These are phyloP conservation scores for Lecanicillium sp. DNA, from an alignment of 2,329 filamentous ascomycete species.

Conservation along the genomic window DNA sequence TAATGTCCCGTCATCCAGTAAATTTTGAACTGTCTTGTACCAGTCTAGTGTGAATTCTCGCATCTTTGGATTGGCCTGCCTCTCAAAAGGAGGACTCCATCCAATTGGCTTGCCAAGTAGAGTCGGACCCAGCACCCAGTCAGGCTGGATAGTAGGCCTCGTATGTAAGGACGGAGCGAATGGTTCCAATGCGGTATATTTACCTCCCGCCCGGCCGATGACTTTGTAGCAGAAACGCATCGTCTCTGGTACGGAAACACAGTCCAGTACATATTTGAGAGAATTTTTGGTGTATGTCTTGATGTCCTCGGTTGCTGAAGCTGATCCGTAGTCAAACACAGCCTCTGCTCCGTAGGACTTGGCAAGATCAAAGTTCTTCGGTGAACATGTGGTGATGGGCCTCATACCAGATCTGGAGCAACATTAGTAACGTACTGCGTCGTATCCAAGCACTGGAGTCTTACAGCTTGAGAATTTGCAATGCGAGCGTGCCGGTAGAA, in stretches of 20 bases:
- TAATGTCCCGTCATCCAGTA: constrained; percentile 9
- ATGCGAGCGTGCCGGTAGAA: constrained; percentile 13
- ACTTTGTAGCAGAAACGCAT: constrained; percentile 28
- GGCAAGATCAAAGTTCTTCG: constrained; percentile 32
- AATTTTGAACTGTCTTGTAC: constrained; percentile 7
- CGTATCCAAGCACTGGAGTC: constrained; percentile 3
- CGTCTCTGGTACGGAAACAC: constrained; percentile 25
- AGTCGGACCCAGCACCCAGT: constrained; percentile 19
- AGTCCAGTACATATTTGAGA: constrained; percentile 33
- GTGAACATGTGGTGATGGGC: constrained; percentile 36
- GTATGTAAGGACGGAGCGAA: constrained; percentile 10
- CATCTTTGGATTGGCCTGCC: constrained; percentile 5
- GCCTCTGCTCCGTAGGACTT: constrained; percentile 31
- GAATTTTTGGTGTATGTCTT: constrained; percentile 26
- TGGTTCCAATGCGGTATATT: constrained; percentile 27
- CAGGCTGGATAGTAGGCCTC: constrained; percentile 12
- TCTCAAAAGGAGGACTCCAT: constrained; percentile 14
- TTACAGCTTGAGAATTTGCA: constrained; percentile 17
- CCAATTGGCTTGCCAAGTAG: constrained; percentile 17
- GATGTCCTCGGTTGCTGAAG: constrained; percentile 25
- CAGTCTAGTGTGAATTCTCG: constrained; percentile 6
- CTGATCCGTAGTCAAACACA: constrained; percentile 34
- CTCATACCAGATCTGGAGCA: constrained; percentile 30
- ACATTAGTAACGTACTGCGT: too few relatives aligned
- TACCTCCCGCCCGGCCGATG: constrained; percentile 28